phyloP scores from a whole-genome alignment of 2,329 filamentous ascomycete species.

The Neonectria faginata region DNA sequence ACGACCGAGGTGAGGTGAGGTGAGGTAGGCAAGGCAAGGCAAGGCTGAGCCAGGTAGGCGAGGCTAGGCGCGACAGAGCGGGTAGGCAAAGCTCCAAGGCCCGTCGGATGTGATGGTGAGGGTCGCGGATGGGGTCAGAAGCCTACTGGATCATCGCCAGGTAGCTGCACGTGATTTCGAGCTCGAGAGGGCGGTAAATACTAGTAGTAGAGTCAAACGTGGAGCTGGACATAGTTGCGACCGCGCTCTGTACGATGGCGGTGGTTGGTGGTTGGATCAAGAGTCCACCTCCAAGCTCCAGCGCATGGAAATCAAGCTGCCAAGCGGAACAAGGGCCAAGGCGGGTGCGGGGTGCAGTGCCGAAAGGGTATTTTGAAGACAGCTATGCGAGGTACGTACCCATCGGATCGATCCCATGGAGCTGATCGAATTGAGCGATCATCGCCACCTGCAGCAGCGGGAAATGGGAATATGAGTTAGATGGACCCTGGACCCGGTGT shows the following conservation, averaged over 20 bases:
- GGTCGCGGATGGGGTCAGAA: not conserved
- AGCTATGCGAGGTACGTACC: not conserved
- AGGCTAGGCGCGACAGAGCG: not conserved
- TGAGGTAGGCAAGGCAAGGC: not conserved
- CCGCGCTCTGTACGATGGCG: not conserved
- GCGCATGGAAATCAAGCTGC: not conserved
- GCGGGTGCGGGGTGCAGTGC: constrained; percentile 2
- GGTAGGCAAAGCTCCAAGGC: not conserved
- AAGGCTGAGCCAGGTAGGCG: not conserved
- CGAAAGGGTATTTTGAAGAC: not conserved
- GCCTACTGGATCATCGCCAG: not conserved
- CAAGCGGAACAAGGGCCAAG: not conserved
- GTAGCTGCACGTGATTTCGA: not conserved
- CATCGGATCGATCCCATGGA: not conserved
- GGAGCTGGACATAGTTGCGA: not conserved
- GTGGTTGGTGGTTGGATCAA: not conserved
- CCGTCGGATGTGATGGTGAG: not conserved
- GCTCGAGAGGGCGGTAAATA: not conserved
- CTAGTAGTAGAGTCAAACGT: not conserved
- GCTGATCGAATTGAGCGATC: not conserved
- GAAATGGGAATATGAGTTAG: not conserved
- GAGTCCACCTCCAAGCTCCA: not conserved
- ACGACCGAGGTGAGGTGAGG: constrained; percentile 8
- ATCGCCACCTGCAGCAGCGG: not conserved
- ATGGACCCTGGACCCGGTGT: not conserved